Evolutionary conservation across 2,329 filamentous ascomycete genomes (phyloP).

Genomic region (Calonectria hongkongensis): DNA sequence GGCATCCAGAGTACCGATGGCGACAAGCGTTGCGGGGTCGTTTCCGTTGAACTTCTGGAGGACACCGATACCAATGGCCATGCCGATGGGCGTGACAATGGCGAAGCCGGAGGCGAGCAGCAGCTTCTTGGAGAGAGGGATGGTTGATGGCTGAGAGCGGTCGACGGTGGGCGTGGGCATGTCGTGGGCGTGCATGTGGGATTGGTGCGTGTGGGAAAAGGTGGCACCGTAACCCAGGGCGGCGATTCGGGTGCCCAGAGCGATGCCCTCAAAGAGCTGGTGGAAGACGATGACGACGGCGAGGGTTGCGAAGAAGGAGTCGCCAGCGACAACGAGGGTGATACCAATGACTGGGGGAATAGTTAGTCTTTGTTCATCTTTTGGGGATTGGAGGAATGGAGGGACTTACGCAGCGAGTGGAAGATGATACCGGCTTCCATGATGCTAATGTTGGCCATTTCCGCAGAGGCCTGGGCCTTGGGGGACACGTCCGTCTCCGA

Average conservation of each 20-base stretch:
- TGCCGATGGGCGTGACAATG: constrained; percentile 83
- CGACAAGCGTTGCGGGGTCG: constrained; percentile 79
- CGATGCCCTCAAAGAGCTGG: constrained; percentile 86
- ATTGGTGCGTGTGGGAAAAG: constrained; percentile 44
- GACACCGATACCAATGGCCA: constrained; percentile 86
- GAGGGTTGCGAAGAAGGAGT: constrained; percentile 73
- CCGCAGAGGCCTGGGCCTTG: constrained; percentile 52
- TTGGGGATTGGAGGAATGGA: too few relatives aligned
- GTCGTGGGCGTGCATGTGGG: constrained; percentile 43
- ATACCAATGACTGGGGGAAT: constrained; percentile 73
- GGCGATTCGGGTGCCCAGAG: constrained; percentile 82
- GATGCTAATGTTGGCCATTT: constrained; percentile 68
- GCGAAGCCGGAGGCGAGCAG: constrained; percentile 79
- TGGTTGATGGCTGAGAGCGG: constrained; percentile 44
- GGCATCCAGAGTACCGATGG: constrained; percentile 83
- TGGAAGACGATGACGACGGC: constrained; percentile 84
- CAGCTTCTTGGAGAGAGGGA: constrained; percentile 71
- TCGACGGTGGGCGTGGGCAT: constrained; percentile 47
- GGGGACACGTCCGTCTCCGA: constrained; percentile 40
- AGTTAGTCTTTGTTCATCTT: neutral
- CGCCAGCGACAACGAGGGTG: constrained; percentile 75
- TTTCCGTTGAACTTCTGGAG: constrained; percentile 84
- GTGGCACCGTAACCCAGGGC: constrained; percentile 66
- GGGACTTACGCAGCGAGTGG: constrained; percentile 78
- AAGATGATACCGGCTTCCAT: constrained; percentile 85